Evolutionary conservation across 768 basidiomycete species (phyloP).

Genomic region (Grammothele lineata): DNA sequence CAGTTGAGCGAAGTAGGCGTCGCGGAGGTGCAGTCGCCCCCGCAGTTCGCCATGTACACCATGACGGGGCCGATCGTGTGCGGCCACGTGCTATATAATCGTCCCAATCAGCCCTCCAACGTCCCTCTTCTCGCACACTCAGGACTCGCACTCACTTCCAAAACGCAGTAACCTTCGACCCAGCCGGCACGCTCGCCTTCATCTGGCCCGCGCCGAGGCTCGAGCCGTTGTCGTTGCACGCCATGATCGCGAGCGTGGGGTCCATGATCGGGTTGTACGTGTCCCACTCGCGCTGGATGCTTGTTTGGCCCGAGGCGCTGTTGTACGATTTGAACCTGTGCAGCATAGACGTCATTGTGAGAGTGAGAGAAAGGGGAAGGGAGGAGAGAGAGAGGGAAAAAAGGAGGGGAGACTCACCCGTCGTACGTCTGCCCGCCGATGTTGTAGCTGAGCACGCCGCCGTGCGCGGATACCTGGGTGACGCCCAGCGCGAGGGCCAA

Average conservation of each 20-base stretch:
- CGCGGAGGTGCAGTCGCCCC: constrained; percentile 29
- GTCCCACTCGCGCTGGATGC: constrained; percentile 37
- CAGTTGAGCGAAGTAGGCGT: constrained; percentile 26
- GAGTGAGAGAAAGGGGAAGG: not conserved
- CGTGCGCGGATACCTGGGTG: constrained; percentile 30
- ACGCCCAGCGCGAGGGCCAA: constrained; percentile 15
- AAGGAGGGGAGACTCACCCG: constrained; percentile 21
- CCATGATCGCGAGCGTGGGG: constrained; percentile 28
- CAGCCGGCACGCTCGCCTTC: constrained; percentile 35
- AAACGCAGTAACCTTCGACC: constrained; percentile 33
- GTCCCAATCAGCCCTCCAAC: not conserved
- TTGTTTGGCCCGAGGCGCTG: constrained; percentile 33
- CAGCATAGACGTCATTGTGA: not conserved
- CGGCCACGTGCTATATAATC: constrained; percentile 24
- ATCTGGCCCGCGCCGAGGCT: constrained; percentile 29
- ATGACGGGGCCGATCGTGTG: constrained; percentile 30
- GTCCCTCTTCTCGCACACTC: too few relatives aligned
- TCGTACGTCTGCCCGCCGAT: constrained; percentile 29
- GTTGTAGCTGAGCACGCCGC: constrained; percentile 35
- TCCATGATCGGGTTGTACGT: constrained; percentile 36
- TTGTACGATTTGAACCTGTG: constrained; percentile 33
- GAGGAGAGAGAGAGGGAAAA: not conserved
- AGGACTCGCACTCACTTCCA: constrained; percentile 30
- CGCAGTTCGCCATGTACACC: constrained; percentile 36
- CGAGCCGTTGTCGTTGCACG: constrained; percentile 35